Percentiles rank a stretch among this genome's conserved stretches.
phyloP scores from a whole-genome alignment of 1,284 basidiomycete genomes.

The Ustilago loliicola region DNA sequence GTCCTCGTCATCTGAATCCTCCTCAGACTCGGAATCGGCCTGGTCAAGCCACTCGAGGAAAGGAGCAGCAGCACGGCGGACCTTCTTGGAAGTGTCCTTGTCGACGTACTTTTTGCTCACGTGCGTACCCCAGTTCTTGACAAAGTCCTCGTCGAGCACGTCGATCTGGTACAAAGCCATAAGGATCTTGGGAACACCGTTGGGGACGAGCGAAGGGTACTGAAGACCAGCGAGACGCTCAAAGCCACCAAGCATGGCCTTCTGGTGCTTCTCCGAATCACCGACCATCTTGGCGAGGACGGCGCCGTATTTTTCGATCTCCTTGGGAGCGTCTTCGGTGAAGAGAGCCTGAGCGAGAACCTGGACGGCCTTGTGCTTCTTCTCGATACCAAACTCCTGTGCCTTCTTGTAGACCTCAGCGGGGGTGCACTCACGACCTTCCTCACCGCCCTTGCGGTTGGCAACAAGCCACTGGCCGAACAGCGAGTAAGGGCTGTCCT shows the following conservation, averaged over 20 bases:
- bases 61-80: constrained; percentile 92
- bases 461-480: constrained; percentile 90
- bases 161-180: constrained; percentile 96
- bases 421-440: constrained; percentile 55
- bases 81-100: constrained; percentile 94
- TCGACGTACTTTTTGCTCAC: constrained; percentile 96
- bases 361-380: constrained; percentile 92
- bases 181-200: constrained; percentile 85
- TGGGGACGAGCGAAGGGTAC: constrained; percentile 66
- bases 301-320: constrained; percentile 81
- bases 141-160: constrained; percentile 89
- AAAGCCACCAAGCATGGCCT: constrained; percentile 80
- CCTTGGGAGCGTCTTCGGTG: constrained; percentile 80
- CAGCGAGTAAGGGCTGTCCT: constrained; percentile 79
- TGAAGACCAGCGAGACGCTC: constrained; percentile 67
- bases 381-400: constrained; percentile 90
- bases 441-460: constrained; percentile 75
- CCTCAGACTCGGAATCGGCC: constrained; percentile 66
- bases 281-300: constrained; percentile 80
- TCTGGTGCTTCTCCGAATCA: constrained; percentile 89
- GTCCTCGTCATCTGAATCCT: constrained; percentile 52
- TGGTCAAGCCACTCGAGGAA: constrained; percentile 77
- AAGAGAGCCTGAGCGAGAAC: constrained; percentile 90
- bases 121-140: constrained; percentile 94
- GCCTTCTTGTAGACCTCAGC: constrained; percentile 88